Base-by-base conservation (phyloP, 257 asterid species). In the Scutellaria baicalensis region DNA sequence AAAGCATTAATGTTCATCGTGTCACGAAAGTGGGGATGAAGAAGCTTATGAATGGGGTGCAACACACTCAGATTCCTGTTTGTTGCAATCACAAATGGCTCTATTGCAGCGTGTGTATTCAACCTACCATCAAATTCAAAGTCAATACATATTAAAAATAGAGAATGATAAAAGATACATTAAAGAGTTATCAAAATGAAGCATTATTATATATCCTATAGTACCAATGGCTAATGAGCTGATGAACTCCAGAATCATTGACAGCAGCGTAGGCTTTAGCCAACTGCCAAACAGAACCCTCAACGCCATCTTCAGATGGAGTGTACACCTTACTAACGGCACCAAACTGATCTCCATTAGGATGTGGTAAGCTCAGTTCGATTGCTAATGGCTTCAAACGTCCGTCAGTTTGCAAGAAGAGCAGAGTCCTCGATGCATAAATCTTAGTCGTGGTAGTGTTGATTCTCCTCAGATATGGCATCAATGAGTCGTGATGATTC, bases 71-170 rank as follows among this genome's bases (percentile, higher is more conserved):
- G 61, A 13, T 81, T 86, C 64, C 93, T 78, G 45, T 83, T 86
- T 4, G 89, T 80, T 21, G 96, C 93, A 12, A 89, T 84, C 61
- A 89, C 80, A 69, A 89, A 80, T 13, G 96, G 96, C 77, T 89
- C 93, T 0, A 89, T 80, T 10, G 45, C 89, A 0, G 85, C 93
- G 63, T 85, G 95, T 3, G 91, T 85, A 9, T 76, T 48, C 68
- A 88, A 55, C 88, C 93, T 86, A 74, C 47, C 17, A 61, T 54
- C 45, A 40, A 55, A 27, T 6, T 17, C 16, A 4, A 40, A 27
- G 33, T 23, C 31, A 23, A 27, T 33, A 27, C 3, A n/a, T 6
- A 21, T n/a, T 5, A 12, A 18, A 11, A n/a, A 2, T 6, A 31
- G 10, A 64, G 1, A 64, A 33, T 0, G 6, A 8, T 40, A 8